Base-by-base conservation (phyloP, 2,329 filamentous ascomycete species). In the Cryphonectria japonica region DNA sequence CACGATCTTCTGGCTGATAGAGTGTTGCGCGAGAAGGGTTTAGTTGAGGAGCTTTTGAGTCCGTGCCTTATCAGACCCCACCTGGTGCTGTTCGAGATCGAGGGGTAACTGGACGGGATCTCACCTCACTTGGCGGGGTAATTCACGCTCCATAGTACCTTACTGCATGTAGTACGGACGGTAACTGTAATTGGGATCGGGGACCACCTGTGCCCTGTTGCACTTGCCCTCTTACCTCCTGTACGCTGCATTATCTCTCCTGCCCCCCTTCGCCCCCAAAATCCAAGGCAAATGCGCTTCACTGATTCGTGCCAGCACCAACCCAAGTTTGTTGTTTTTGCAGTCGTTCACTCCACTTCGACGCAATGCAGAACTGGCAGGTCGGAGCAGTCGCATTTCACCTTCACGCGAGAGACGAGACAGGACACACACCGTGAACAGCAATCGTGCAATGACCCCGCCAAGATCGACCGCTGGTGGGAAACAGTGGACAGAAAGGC, bases 51-150 rank as follows among this genome's bases (percentile, higher is more conserved):
- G 43, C 43, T 46, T 14, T n/a, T 34, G 34, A 26, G 26, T 26
- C 26, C 60, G 22, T 29, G 61, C 37, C 22, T 26, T 29, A 43
- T 19, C 61, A 64, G 61, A 32, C 61, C 34, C 61, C 61, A 64
- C 61, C 61, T 29, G 39, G 32, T 63, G 34, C n/a, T 19, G 37
- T 46, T 29, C 37, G 14, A 64, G 39, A 64, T 43, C 39, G 61
- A 64, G 61, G 61, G 61, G 39, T 64, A 64, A 46, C 59, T 64
- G 61, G 61, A 46, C 14, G 61, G 43, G 61, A 64, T 64, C 61
- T 64, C 61, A 66, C 50, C 64, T 52, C 64, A 52, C 57, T 41
- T 62, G 66, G 66, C 66, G 59, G 66, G 66, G 60, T 68, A 61
- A 43, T 61, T 14, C 26, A 50, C 22, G 46, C 46, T 50, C 46